Percentiles rank a stretch among this genome's conserved stretches.
Conservation (phyloP, 768 basidiomycete species). For the Phlebiopsis flavidoalba region DNA sequence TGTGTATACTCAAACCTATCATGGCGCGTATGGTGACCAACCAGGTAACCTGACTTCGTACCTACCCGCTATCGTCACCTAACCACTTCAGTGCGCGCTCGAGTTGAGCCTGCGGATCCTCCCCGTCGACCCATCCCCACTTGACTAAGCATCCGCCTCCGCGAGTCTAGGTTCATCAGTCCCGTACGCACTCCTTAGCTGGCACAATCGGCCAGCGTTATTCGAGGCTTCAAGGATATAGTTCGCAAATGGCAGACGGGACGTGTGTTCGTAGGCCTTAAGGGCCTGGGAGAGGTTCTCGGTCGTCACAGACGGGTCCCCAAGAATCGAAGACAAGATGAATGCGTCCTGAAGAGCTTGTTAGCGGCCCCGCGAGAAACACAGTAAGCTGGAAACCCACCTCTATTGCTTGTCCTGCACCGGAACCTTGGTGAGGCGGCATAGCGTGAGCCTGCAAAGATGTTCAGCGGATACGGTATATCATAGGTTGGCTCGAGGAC, state of each 20-base stretch:
- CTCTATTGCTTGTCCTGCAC: conserved; percentile 31
- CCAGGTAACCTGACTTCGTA: too few relatives aligned
- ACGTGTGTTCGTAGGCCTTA: conserved; percentile 24
- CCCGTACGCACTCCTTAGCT: conserved; percentile 29
- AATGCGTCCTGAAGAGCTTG: conserved; percentile 24
- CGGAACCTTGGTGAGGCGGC: conserved; percentile 28
- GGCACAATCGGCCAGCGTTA: conserved; percentile 22
- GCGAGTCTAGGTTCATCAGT: conserved; percentile 34
- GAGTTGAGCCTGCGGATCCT: conserved; percentile 30
- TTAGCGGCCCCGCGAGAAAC: background rate
- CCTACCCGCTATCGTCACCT: background rate
- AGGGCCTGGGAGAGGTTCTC: conserved; percentile 18
- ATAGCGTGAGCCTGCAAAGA: conserved; percentile 27
- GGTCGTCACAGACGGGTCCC: conserved; percentile 17
- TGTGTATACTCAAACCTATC: too few relatives aligned
- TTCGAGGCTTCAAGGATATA: conserved; percentile 20
- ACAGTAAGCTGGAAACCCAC: conserved; percentile 9
- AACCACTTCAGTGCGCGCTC: conserved; percentile 14
- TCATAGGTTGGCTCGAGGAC: background rate
- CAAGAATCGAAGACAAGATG: conserved; percentile 24
- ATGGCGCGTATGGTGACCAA: too few relatives aligned
- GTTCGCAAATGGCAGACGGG: conserved; percentile 24
- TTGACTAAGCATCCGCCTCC: conserved; percentile 34
- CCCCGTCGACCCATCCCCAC: conserved; percentile 38
- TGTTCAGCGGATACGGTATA: background rate